Conservation (phyloP, 208 protist genomes). For the Angomonas deanei region DNA sequence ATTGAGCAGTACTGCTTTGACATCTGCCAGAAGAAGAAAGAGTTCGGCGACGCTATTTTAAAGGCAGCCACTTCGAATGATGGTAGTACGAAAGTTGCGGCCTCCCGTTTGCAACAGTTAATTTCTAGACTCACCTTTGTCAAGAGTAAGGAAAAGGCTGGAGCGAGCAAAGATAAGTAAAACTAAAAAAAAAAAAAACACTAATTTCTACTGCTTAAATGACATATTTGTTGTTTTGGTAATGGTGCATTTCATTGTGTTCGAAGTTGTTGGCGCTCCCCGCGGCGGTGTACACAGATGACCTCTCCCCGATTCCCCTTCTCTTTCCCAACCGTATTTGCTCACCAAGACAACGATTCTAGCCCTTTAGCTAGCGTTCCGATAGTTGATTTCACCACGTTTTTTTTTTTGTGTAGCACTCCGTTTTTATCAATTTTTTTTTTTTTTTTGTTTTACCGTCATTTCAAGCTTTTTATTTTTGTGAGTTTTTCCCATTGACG, state of each 20-base stretch:
- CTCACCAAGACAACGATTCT: too few relatives aligned
- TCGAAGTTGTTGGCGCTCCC: too few relatives aligned
- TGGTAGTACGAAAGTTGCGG: conserved; percentile 46
- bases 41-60: conserved; percentile 87
- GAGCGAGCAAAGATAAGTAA: not conserved
- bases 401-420: not conserved
- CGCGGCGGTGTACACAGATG: not conserved
- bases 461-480: conserved; percentile 1
- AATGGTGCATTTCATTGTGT: too few relatives aligned
- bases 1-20: conserved; percentile 94
- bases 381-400: not conserved
- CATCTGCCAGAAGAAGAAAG: conserved; percentile 90
- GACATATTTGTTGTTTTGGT: not conserved
- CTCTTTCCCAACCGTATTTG: too few relatives aligned
- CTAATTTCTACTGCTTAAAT: not conserved
- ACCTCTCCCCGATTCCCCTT: too few relatives aligned
- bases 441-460: conserved; percentile 4
- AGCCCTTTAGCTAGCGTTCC: too few relatives aligned
- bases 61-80: conserved; percentile 69
- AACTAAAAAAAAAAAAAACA: not conserved
- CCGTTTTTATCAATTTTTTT: not conserved
- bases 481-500: not conserved
- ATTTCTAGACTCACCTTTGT: conserved; percentile 74
- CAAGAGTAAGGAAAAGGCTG: conserved; percentile 12
- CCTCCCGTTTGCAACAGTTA: conserved; percentile 75